phyloP scores from a whole-genome alignment of 192 early-diverging fungal genomes.

The Coemansia sp. region DNA sequence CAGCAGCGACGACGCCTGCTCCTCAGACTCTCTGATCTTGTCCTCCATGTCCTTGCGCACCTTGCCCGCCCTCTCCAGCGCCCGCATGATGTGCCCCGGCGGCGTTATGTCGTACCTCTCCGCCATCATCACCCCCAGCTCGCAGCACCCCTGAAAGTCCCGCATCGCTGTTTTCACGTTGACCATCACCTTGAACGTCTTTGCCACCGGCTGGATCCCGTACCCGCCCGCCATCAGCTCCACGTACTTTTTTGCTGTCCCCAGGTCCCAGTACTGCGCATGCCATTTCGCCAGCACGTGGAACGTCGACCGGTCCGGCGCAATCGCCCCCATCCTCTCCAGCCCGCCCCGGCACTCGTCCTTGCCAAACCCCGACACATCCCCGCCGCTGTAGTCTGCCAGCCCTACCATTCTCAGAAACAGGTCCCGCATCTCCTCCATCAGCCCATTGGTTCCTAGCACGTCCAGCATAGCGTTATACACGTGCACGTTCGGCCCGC shows the following conservation, averaged over 20 bases:
- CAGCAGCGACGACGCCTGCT: conserved; percentile 2
- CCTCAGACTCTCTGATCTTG: conserved; percentile 10
- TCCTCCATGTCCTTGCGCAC: conserved; percentile 18
- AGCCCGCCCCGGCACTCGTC: background rate
- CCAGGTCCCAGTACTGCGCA: conserved; percentile 45
- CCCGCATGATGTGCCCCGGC: background rate
- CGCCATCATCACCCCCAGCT: conserved; percentile 5
- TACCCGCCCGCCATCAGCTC: conserved; percentile 13
- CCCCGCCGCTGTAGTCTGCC: background rate
- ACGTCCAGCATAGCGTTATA: conserved; percentile 41
- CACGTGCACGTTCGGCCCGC: background rate
- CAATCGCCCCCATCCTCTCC: background rate
- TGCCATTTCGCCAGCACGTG: conserved; percentile 34
- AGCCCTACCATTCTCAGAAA: conserved; percentile 10
- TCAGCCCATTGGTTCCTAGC: conserved; percentile 36
- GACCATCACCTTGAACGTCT: conserved; percentile 24
- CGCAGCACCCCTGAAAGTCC: conserved; percentile 10
- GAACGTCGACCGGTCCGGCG: conserved; percentile 18
- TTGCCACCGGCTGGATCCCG: conserved; percentile 4
- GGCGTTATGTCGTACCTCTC: background rate
- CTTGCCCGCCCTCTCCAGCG: conserved; percentile 12
- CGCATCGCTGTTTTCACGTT: conserved; percentile 4
- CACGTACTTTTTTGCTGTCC: conserved; percentile 2
- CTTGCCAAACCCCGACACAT: background rate
- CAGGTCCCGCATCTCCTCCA: conserved; percentile 34